phyloP scores from a whole-genome alignment of 2,329 filamentous ascomycete species.

The Sclerotinia nivalis region DNA sequence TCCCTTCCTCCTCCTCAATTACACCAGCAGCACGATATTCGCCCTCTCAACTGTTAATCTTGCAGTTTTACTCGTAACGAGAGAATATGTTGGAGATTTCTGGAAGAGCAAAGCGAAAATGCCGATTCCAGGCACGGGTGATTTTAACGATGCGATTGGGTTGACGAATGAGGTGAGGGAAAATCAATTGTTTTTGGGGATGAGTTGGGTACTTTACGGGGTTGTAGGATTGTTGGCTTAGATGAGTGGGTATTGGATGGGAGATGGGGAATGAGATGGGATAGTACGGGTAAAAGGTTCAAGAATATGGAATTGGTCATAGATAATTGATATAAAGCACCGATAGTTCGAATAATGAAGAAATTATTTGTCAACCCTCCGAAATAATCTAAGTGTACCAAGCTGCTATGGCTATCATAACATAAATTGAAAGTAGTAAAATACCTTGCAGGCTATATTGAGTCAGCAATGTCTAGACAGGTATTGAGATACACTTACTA shows the following conservation, averaged over 20 bases:
- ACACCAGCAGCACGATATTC: background rate
- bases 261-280: background rate
- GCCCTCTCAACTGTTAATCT: background rate
- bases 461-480: background rate
- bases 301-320: background rate
- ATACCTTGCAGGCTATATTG: background rate
- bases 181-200: background rate
- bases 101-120: slow-evolving; percentile 15
- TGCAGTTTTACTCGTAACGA: background rate
- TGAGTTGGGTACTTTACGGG: slow-evolving; percentile 6
- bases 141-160: slow-evolving; percentile 19
- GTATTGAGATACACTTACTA: background rate
- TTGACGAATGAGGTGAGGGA: slow-evolving; percentile 10
- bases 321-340: background rate
- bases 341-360: background rate
- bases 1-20: background rate
- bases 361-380: background rate
- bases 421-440: slow-evolving; percentile 5
- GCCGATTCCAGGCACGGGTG: background rate
- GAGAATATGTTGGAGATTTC: slow-evolving; percentile 19
- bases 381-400: background rate
- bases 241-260: background rate
- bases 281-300: too few relatives aligned
- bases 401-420: slow-evolving; percentile 13
- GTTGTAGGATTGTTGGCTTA: slow-evolving; percentile 12